Base-by-base conservation (phyloP, 257 asterid species). In the Lycium barbarum region DNA sequence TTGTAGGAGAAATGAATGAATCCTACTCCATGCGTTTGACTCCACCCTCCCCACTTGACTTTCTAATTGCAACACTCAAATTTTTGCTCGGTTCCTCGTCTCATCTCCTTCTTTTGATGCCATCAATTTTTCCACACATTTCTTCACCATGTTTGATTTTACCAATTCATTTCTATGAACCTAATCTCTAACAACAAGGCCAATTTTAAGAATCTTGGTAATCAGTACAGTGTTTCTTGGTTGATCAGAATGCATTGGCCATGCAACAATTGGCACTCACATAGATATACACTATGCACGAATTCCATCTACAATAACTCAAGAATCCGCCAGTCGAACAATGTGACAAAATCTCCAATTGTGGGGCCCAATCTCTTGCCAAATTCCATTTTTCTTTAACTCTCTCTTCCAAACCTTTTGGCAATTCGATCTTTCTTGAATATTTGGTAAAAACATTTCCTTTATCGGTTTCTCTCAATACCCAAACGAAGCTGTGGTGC, bases 241-340 rank as follows among this genome's bases (percentile, higher is more conserved):
- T 83, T 92, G 96, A 49, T 92, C 94, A 36, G 94, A 92, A 43
- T 91, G 96, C 93, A 92, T 90, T 38, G 96, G 96, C 96, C 96
- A 92, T 22, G 93, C 93, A 49, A 89, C 92, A 36, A 92, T 88
- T 2, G 96, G 92, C 10, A 90, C 93, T 2, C 96, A 93, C 94
- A 90, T 89, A 0, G 93, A 90, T 1, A 92, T 84, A 92, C 87
- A 26, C 33, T 26, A 26, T 26, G 90, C 94, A 92, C 0, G 96
- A 92, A 71, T 92, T 92, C 96, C 96, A 92, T 0, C 96, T 93
- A 9, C 96, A 92, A 33, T 92, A 94, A 62, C 94, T 89, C 89
- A 35, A 26, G 33, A 26, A 26, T 26, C 33, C 33, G 33, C 33
- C 33, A 26, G 33, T 26, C 33, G 33, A 26, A 26, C 33, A 26